phyloP scores from a whole-genome alignment of 192 early-diverging fungal genomes.

The Entomortierella parvispora region DNA sequence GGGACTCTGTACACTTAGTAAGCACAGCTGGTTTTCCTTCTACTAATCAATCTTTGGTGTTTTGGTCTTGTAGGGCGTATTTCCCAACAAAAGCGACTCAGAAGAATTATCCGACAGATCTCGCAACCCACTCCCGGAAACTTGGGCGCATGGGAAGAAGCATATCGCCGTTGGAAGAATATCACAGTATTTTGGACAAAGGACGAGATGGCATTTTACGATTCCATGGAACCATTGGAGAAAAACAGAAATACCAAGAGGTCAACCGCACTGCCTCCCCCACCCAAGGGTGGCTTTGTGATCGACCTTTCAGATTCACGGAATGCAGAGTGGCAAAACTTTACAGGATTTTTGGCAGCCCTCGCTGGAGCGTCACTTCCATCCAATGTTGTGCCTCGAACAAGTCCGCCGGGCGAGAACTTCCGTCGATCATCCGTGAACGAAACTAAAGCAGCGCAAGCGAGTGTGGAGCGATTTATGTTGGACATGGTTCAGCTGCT shows the following conservation, averaged over 20 bases:
- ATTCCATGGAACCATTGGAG: constrained; percentile 39
- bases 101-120: constrained; percentile 75
- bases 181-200: constrained; percentile 61
- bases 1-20: too few species aligned
- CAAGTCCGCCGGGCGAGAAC: constrained; percentile 36
- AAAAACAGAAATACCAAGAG: constrained; percentile 53
- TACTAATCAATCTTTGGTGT: too few species aligned
- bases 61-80: constrained; percentile 59
- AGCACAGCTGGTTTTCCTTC: too few species aligned
- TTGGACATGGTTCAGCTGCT: constrained; percentile 77
- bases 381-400: constrained; percentile 20
- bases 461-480: constrained; percentile 76
- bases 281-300: constrained; percentile 42
- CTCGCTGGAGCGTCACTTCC: constrained; percentile 75
- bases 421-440: constrained; percentile 23
- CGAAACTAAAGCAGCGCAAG: constrained; percentile 51
- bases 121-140: constrained; percentile 75
- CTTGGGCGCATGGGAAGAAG: constrained; percentile 85
- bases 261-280: constrained; percentile 27
- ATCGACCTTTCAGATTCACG: constrained; percentile 31
- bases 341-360: constrained; percentile 85
- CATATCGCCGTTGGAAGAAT: constrained; percentile 78
- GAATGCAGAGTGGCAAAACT: constrained; percentile 79
- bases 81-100: constrained; percentile 81
- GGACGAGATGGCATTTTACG: constrained; percentile 53